phyloP scores from a whole-genome alignment of 73 alveolate species.

The Paramecium tetraurelia region DNA sequence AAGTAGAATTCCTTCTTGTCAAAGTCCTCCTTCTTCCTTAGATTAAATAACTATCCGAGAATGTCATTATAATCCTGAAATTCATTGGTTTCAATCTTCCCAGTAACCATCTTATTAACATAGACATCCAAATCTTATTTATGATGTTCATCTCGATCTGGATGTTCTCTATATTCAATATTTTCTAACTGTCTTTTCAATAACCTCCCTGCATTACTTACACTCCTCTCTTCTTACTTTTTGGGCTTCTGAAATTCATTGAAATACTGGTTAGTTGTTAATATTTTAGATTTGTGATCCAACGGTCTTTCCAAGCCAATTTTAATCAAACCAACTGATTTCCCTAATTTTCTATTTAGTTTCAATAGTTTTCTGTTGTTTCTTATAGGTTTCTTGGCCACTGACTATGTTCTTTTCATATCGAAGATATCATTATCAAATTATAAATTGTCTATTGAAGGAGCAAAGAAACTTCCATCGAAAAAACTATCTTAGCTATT shows the following conservation, averaged over 20 bases:
- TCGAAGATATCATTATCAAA: slow-evolving; percentile 23
- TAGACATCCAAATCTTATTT: slow-evolving; percentile 48
- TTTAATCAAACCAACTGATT: slow-evolving; percentile 33
- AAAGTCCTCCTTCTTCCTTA: slow-evolving; percentile 27
- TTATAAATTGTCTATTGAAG: slow-evolving; percentile 15
- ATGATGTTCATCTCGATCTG: slow-evolving; percentile 37
- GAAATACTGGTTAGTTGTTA: slow-evolving; percentile 21
- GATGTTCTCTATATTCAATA: slow-evolving; percentile 35
- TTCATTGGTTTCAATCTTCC: neutral
- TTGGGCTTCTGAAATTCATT: neutral
- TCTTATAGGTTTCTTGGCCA: neutral
- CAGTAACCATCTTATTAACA: neutral
- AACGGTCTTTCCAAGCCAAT: slow-evolving; percentile 17
- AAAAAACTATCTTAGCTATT: slow-evolving; percentile 10
- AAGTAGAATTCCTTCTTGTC: slow-evolving; percentile 25
- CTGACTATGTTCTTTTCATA: neutral
- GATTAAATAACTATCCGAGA: neutral
- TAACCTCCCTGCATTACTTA: neutral
- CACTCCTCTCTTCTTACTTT: neutral
- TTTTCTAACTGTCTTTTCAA: neutral
- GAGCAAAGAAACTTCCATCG: slow-evolving; percentile 48
- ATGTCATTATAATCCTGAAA: neutral
- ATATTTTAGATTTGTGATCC: slow-evolving; percentile 17
- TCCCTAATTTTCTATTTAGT: neutral
- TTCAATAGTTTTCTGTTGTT: neutral